Evolutionary conservation across 257 asterid species (phyloP).

Genomic region (Gardenia jasminoides): DNA sequence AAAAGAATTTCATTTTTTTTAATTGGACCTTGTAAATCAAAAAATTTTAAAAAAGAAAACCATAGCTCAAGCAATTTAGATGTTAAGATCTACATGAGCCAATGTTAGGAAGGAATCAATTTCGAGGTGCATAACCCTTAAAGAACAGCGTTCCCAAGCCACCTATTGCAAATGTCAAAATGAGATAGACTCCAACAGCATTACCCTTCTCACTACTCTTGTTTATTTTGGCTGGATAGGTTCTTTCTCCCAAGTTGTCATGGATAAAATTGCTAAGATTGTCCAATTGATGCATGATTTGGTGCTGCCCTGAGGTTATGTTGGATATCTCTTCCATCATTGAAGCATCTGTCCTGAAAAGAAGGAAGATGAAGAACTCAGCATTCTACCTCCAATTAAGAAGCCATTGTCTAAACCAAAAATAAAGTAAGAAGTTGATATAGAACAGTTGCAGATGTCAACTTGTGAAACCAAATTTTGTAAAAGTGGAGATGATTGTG

Average conservation of each 20-base stretch:
- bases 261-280: slow-evolving; percentile 58
- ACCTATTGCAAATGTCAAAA: slow-evolving; percentile 31
- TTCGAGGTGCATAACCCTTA: slow-evolving; percentile 21
- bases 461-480: slow-evolving; percentile 48
- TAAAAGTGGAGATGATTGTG: slow-evolving; percentile 49
- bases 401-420: slow-evolving; percentile 84
- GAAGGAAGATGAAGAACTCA: slow-evolving; percentile 70
- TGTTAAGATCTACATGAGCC: not conserved
- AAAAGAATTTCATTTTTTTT: slow-evolving; percentile 34
- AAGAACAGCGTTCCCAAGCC: slow-evolving; percentile 40
- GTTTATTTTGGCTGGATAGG: slow-evolving; percentile 15
- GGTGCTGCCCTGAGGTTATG: slow-evolving; percentile 72
- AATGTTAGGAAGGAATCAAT: slow-evolving; percentile 19
- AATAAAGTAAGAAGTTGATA: slow-evolving; percentile 78
- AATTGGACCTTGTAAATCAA: not conserved
- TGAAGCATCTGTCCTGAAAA: slow-evolving; percentile 62
- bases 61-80: not conserved
- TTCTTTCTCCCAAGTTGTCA: slow-evolving; percentile 25
- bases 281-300: slow-evolving; percentile 76
- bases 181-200: slow-evolving; percentile 22
- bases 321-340: slow-evolving; percentile 74
- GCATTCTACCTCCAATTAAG: slow-evolving; percentile 61
- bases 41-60: not conserved
- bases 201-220: slow-evolving; percentile 20
- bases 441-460: slow-evolving; percentile 76